Percentiles rank a stretch among this genome's conserved stretches.
Conservation (phyloP, 2,329 filamentous ascomycete species). For the Apiospora aurea region DNA sequence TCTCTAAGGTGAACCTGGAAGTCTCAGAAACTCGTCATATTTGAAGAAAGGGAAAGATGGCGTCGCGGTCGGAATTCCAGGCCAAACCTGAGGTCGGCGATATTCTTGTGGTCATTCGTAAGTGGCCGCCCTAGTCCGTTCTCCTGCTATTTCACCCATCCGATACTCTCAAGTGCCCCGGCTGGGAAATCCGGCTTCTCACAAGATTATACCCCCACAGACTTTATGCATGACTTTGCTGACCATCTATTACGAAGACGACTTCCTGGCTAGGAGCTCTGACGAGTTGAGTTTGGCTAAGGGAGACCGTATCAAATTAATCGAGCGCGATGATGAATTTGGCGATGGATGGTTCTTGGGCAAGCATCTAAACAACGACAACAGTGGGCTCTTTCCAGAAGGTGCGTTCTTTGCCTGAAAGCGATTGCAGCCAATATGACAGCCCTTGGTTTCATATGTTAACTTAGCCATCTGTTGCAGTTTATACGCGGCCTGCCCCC, state of each 20-base stretch:
- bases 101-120: slow-evolving; percentile 75
- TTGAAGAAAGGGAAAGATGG: slow-evolving; percentile 21
- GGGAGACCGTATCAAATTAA: slow-evolving; percentile 82
- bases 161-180: not conserved
- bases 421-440: slow-evolving; percentile 25
- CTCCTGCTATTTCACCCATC: not conserved
- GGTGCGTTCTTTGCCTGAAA: slow-evolving; percentile 58
- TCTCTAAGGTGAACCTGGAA: not conserved
- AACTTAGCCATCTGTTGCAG: slow-evolving; percentile 43
- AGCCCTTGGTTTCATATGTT: not conserved
- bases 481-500: slow-evolving; percentile 67
- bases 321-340: slow-evolving; percentile 88
- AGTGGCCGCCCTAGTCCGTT: slow-evolving; percentile 46
- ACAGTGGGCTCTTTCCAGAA: slow-evolving; percentile 83
- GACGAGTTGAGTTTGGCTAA: slow-evolving; percentile 91
- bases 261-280: slow-evolving; percentile 88
- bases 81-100: slow-evolving; percentile 68
- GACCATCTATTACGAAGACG: slow-evolving; percentile 63
- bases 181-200: not conserved
- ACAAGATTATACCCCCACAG: not conserved
- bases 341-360: slow-evolving; percentile 87
- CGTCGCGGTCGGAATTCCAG: slow-evolving; percentile 40
- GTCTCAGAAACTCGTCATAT: not conserved
- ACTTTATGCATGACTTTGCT: not conserved
- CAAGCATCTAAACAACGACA: slow-evolving; percentile 74